phyloP scores from a whole-genome alignment of 139 green algal genomes.

The Ettlia oleoabundans region DNA sequence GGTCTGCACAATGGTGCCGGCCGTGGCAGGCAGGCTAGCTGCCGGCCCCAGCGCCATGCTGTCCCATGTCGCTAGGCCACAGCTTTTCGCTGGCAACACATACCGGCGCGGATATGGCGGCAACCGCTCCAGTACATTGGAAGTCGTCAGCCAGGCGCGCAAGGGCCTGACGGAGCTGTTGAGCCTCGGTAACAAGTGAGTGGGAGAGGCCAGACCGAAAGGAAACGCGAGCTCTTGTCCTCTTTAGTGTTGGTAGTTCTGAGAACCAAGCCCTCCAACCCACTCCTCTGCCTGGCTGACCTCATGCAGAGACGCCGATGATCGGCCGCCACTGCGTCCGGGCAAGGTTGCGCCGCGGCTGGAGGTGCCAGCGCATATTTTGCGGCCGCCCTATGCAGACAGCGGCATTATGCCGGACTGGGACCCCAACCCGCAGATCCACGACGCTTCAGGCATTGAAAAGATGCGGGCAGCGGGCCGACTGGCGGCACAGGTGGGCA shows the following conservation, averaged over 20 bases:
- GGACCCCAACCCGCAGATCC: constrained; percentile 62
- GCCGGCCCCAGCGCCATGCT: neutral
- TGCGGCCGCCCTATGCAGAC: constrained; percentile 78
- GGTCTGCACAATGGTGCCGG: neutral
- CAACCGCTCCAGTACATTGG: neutral
- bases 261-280: too few relatives aligned
- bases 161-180: constrained; percentile 47
- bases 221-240: too few relatives aligned
- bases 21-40: neutral
- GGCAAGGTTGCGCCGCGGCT: constrained; percentile 56
- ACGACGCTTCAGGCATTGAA: constrained; percentile 65
- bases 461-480: constrained; percentile 87
- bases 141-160: constrained; percentile 31
- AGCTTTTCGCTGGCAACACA: neutral
- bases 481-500: constrained; percentile 89
- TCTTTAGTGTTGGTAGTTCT: too few relatives aligned
- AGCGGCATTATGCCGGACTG: constrained; percentile 69
- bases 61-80: too few relatives aligned
- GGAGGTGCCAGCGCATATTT: constrained; percentile 75
- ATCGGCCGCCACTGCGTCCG: constrained; percentile 40
- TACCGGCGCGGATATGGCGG: neutral
- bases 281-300: neutral
- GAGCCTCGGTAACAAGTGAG: constrained; percentile 36
- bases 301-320: neutral
- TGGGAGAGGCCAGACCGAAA: neutral